Evolutionary conservation across 176 grass and related monocot genomes (phyloP).

Genomic region (Cymbopogon citratus): DNA sequence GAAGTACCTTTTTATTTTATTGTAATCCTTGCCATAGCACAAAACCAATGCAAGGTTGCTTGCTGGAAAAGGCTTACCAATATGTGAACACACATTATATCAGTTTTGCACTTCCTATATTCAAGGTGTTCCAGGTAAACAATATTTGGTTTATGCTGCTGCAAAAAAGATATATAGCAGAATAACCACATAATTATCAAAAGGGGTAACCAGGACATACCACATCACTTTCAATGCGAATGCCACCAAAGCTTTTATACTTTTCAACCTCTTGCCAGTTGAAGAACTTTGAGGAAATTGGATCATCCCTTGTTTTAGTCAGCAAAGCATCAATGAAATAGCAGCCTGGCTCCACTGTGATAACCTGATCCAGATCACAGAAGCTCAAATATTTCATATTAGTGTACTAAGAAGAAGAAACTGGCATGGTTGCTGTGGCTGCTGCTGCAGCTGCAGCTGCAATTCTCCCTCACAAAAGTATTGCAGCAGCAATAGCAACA

Average conservation of each 20-base stretch:
- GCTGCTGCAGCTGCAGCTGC: neutral
- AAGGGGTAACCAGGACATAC: conserved; percentile 43
- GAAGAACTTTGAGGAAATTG: conserved; percentile 63
- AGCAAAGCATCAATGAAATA: conserved; percentile 89
- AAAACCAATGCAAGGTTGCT: neutral
- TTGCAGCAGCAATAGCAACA: neutral
- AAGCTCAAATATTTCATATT: conserved; percentile 21
- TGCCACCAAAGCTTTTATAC: conserved; percentile 78
- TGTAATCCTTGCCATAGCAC: neutral
- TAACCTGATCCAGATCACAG: conserved; percentile 59
- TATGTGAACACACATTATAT: neutral
- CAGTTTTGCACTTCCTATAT: neutral
- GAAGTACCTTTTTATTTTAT: neutral
- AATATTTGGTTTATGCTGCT: neutral
- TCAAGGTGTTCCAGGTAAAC: neutral
- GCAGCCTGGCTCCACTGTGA: conserved; percentile 92
- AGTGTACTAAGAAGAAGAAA: neutral
- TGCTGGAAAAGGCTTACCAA: neutral
- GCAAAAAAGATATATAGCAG: neutral
- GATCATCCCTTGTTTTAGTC: conserved; percentile 47
- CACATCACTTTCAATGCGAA: conserved; percentile 95
- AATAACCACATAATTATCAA: neutral
- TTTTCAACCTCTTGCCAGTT: conserved; percentile 64
- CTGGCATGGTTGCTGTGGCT: neutral
- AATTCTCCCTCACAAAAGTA: neutral